Percentiles rank a stretch among this genome's conserved stretches.
These are phyloP conservation scores for Phoenix dactylifera DNA, from an alignment of 176 grass and related monocot genomes.

Conservation along the genomic window DNA sequence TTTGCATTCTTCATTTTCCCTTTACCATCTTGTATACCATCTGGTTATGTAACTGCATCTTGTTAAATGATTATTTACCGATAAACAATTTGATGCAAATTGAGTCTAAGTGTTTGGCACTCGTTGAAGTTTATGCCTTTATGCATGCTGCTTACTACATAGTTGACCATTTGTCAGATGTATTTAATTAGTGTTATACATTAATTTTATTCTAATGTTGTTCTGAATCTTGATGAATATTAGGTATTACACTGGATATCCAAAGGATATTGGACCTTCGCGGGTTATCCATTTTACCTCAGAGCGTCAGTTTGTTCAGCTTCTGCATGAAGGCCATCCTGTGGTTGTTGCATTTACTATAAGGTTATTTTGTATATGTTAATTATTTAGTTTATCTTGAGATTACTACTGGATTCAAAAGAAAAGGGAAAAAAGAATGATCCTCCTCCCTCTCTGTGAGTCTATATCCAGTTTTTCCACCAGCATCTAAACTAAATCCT, in stretches of 20 bases:
- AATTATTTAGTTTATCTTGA: neutral
- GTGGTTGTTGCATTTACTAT: constrained; percentile 92
- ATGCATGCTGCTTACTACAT: too few relatives aligned
- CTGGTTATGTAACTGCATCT: too few relatives aligned
- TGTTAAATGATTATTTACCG: too few relatives aligned
- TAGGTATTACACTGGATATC: constrained; percentile 95
- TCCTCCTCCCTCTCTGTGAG: too few relatives aligned
- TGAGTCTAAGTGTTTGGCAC: too few relatives aligned
- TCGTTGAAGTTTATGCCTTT: too few relatives aligned
- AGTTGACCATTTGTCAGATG: neutral
- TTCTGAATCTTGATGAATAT: constrained; percentile 15
- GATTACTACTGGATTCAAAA: neutral
- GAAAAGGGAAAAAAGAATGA: neutral
- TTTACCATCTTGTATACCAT: too few relatives aligned
- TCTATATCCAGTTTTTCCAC: too few relatives aligned
- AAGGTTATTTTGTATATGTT: constrained; percentile 36
- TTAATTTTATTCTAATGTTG: neutral
- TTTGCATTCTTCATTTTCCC: too few relatives aligned
- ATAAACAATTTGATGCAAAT: too few relatives aligned
- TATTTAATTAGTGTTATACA: neutral
- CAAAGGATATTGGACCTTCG: constrained; percentile 78
- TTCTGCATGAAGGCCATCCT: constrained; percentile 74
- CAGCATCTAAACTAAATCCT: too few relatives aligned
- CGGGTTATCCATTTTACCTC: constrained; percentile 76
- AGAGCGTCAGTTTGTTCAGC: constrained; percentile 73